Base-by-base conservation (phyloP, 176 grass and related monocot species). In the Alopecurus myosuroides region DNA sequence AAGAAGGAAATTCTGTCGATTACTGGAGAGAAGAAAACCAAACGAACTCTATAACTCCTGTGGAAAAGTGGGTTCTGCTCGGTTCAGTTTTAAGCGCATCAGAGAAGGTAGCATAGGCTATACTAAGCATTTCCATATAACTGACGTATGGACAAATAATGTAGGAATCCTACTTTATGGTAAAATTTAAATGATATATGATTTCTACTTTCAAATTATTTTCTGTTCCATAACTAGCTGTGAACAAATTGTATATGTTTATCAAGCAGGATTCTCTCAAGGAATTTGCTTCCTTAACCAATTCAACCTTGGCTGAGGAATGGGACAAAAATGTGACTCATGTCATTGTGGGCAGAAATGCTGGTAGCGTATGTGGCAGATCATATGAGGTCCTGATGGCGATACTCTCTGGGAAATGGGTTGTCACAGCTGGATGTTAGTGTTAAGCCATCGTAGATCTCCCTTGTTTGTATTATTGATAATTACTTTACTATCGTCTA, bases 361-460 rank as follows among this genome's bases (percentile, higher is more conserved):
- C 52, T 55, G 29, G 36, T 49, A 56, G 6, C 9, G 9, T 56
- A 39, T 90, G 65, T 40, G 72, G 33, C 51, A 53, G 26, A 74
- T 83, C 84, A 11, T 90, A 83, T 74, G 79, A 90, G 70, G 84
- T 74, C 80, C 56, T 90, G 64, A 90, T 86, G 88, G 84, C 66
- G 17, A 74, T 86, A 67, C 18, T 86, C 2, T 78, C 52, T 74
- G 84, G 88, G 17, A 90, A 65, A 78, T 90, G 88, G 84, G 35
- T 90, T 82, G 44, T 90, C 65, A 77, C 9, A 22, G 23, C 31
- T 53, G 44, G 60, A 83, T 90, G 88, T 90, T 28, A 86, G 84
- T 86, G 33, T 65, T 72, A 39, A 66, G 33, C 31, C 25, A 73
- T 74, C 34, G 64, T 62, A 41, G 19, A 78, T 44, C 48, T 77